phyloP scores from a whole-genome alignment of 257 asterid species.

The Gentiana macrophylla region DNA sequence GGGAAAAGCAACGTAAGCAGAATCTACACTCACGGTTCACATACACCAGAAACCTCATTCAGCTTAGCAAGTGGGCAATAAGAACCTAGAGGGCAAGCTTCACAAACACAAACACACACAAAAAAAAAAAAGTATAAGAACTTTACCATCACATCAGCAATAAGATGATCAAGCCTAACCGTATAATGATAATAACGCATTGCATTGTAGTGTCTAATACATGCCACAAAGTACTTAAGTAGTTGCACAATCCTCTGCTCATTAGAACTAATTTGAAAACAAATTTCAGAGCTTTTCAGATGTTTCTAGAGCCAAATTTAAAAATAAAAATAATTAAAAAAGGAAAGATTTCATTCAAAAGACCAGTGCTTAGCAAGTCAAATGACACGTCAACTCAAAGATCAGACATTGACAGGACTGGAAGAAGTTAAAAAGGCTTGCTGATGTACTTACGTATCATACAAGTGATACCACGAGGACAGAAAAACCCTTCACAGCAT shows the following conservation, averaged over 20 bases:
- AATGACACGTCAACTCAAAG: background rate
- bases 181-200: background rate
- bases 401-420: background rate
- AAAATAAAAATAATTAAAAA: background rate
- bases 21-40: constrained; percentile 67
- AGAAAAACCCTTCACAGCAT: constrained; percentile 85
- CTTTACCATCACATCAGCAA: constrained; percentile 2
- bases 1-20: constrained; percentile 4
- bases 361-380: background rate
- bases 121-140: constrained; percentile 10
- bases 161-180: background rate
- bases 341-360: background rate
- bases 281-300: background rate
- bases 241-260: background rate
- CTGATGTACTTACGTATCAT: constrained; percentile 67
- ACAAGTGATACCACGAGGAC: constrained; percentile 84
- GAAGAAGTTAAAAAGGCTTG: background rate
- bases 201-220: background rate
- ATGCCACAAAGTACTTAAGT: background rate
- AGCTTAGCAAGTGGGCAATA: constrained; percentile 70
- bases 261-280: background rate
- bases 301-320: background rate
- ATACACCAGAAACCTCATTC: constrained; percentile 35
- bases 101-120: constrained; percentile 22
- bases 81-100: constrained; percentile 91